phyloP scores from a whole-genome alignment of 306 rosid species.

The Medicago arabica region DNA sequence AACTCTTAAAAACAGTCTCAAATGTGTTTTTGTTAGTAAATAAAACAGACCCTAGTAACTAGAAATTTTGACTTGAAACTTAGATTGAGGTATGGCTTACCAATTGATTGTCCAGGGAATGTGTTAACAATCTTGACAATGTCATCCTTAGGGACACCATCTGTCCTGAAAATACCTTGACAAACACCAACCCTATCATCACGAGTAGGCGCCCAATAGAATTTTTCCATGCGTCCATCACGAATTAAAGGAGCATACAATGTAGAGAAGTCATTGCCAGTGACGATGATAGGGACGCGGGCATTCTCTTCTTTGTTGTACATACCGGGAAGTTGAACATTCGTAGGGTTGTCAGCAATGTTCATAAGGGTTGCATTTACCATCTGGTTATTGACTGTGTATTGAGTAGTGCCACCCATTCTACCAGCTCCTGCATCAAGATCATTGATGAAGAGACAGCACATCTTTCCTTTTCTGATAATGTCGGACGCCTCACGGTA shows the following conservation, averaged over 20 bases:
- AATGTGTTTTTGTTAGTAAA: neutral
- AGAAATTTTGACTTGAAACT: neutral
- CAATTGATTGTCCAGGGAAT: slow-evolving; percentile 78
- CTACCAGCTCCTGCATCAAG: slow-evolving; percentile 89
- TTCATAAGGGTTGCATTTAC: slow-evolving; percentile 87
- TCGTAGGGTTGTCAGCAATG: slow-evolving; percentile 82
- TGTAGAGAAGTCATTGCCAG: slow-evolving; percentile 82
- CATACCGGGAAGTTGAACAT: slow-evolving; percentile 82
- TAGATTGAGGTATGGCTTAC: slow-evolving; percentile 44
- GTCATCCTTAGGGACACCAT: slow-evolving; percentile 51
- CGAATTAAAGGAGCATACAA: slow-evolving; percentile 83
- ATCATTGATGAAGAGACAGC: slow-evolving; percentile 81
- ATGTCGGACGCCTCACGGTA: slow-evolving; percentile 86
- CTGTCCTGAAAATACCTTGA: slow-evolving; percentile 63
- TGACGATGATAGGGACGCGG: slow-evolving; percentile 70
- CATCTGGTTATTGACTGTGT: slow-evolving; percentile 86
- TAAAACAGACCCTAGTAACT: neutral
- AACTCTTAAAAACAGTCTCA: too few relatives aligned
- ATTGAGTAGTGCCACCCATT: slow-evolving; percentile 74
- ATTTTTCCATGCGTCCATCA: slow-evolving; percentile 86
- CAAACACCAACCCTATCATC: slow-evolving; percentile 79
- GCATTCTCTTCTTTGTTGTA: slow-evolving; percentile 81
- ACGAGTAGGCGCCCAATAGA: slow-evolving; percentile 83
- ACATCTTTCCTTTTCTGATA: slow-evolving; percentile 76
- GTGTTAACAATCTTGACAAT: slow-evolving; percentile 71